Percentiles rank a stretch among this genome's conserved stretches.
phyloP scores from a whole-genome alignment of 2,329 filamentous ascomycete genomes.

The Ophiostoma populinum region DNA sequence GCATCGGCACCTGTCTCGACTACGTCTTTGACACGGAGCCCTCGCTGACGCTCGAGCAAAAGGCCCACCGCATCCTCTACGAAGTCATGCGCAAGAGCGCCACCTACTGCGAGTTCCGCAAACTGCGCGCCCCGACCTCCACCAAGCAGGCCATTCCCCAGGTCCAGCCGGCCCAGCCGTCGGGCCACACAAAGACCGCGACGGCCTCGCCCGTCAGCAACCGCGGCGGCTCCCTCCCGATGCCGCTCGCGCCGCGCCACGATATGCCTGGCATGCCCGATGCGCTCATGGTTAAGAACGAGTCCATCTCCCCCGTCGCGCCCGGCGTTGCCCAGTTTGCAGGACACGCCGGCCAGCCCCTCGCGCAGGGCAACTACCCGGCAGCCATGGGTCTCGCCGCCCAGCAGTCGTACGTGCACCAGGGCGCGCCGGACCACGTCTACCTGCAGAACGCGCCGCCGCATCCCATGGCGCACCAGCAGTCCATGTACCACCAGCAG shows the following conservation, averaged over 20 bases:
- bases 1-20: slow-evolving; percentile 56
- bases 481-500: not conserved
- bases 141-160: slow-evolving; percentile 22
- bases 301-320: slow-evolving; percentile 1
- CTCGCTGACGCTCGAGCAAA: slow-evolving; percentile 30
- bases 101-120: slow-evolving; percentile 40
- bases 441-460: not conserved
- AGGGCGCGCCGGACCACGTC: slow-evolving; percentile 2
- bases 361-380: not conserved
- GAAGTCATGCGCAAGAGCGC: slow-evolving; percentile 45
- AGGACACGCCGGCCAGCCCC: not conserved
- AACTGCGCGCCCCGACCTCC: slow-evolving; percentile 33
- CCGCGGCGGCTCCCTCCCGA: too few species aligned
- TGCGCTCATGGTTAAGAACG: not conserved
- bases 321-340: not conserved
- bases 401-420: not conserved
- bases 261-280: not conserved
- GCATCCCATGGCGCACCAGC: not conserved
- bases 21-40: slow-evolving; percentile 47
- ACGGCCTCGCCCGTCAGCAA: too few species aligned
- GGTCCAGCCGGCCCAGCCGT: slow-evolving; percentile 15
- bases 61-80: slow-evolving; percentile 40
- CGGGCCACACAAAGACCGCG: slow-evolving; percentile 1
- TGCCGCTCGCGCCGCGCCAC: too few species aligned
- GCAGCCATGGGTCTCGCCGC: not conserved